Percentiles rank a stretch among this genome's conserved stretches.
Conservation (phyloP, 2,329 filamentous ascomycete genomes). For the Trichophyton equinum region DNA sequence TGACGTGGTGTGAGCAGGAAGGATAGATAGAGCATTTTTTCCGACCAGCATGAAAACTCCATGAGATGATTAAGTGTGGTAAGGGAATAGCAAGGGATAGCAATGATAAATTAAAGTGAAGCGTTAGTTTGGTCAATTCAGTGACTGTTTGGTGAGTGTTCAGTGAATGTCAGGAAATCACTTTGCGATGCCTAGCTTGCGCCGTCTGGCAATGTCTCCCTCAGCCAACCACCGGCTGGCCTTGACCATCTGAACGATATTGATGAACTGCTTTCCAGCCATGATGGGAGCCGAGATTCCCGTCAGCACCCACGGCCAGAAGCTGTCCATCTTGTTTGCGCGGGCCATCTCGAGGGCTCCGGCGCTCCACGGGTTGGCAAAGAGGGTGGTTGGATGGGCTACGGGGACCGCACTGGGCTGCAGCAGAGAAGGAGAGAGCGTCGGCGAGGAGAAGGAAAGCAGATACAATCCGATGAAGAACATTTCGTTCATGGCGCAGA, state of each 20-base stretch:
- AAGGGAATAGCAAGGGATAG: background rate
- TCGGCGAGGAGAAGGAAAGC: constrained; percentile 86
- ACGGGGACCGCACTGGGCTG: constrained; percentile 56
- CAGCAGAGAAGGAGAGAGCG: constrained; percentile 72
- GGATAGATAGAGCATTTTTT: background rate
- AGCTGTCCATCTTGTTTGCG: constrained; percentile 82
- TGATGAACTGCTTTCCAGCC: constrained; percentile 84
- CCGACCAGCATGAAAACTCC: background rate
- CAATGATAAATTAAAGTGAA: background rate
- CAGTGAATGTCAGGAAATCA: background rate
- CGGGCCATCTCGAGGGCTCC: constrained; percentile 83
- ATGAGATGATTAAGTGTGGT: background rate
- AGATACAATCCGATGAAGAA: constrained; percentile 99
- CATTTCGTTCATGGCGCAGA: constrained; percentile 81
- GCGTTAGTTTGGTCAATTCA: background rate
- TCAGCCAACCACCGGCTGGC: constrained; percentile 86
- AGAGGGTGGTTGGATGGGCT: constrained; percentile 59
- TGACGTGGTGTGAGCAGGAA: background rate
- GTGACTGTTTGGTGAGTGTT: too few species aligned
- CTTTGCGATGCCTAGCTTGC: constrained; percentile 29
- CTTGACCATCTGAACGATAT: constrained; percentile 85
- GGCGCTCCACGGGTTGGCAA: constrained; percentile 81
- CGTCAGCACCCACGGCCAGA: constrained; percentile 66
- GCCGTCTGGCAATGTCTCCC: constrained; percentile 62
- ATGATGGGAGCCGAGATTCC: constrained; percentile 74